phyloP scores from a whole-genome alignment of 202 grass and related monocot genomes.

The Dendrocalamus latiflorus region DNA sequence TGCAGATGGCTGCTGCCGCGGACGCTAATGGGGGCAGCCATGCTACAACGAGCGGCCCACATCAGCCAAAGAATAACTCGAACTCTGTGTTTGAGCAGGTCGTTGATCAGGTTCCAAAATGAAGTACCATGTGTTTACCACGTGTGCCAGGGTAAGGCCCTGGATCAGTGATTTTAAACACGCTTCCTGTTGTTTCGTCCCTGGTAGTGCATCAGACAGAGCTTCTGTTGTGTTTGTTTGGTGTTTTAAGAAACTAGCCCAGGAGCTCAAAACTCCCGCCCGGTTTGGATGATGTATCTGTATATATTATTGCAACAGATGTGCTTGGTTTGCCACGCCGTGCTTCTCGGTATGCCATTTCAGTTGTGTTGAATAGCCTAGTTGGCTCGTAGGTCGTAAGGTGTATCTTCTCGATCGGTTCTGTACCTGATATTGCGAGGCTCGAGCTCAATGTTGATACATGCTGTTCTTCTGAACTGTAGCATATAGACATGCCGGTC shows the following conservation, averaged over 20 bases:
- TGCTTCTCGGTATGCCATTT: too few relatives aligned
- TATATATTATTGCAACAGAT: constrained; percentile 28
- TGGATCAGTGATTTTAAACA: constrained; percentile 32
- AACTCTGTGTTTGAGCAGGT: not conserved
- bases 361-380: not conserved
- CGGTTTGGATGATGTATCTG: constrained; percentile 16
- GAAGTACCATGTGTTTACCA: constrained; percentile 16
- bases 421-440: not conserved
- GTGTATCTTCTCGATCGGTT: not conserved
- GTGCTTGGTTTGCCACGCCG: constrained; percentile 11
- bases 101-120: not conserved
- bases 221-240: constrained; percentile 6
- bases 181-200: constrained; percentile 6
- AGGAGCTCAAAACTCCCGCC: constrained; percentile 1
- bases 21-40: not conserved
- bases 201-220: not conserved
- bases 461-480: not conserved
- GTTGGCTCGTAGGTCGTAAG: not conserved
- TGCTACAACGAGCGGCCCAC: not conserved
- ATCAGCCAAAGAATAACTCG: not conserved
- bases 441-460: not conserved
- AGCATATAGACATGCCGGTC: not conserved
- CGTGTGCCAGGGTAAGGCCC: constrained; percentile 14
- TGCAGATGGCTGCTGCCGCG: not conserved
- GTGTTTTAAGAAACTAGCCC: constrained; percentile 22